Conservation (phyloP, 2,329 filamentous ascomycete species). For the Ophidiomyces ophidiicola region DNA sequence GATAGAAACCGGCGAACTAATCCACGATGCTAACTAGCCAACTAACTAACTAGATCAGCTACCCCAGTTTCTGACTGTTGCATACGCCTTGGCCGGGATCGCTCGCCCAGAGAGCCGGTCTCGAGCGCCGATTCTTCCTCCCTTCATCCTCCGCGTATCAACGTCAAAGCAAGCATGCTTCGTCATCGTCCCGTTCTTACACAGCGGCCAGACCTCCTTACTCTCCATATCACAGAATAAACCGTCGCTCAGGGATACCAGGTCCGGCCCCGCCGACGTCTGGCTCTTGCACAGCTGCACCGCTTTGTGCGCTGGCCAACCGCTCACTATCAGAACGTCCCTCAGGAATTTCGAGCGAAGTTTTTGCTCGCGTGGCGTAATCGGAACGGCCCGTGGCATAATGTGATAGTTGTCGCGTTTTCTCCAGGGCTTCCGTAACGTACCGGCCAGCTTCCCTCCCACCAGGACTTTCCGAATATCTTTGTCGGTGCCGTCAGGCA, state of each 20-base stretch:
- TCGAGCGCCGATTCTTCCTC: constrained; percentile 5
- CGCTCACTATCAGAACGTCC: constrained; percentile 18
- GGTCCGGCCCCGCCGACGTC: constrained; percentile 24
- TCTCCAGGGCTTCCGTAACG: neutral
- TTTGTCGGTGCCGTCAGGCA: constrained; percentile 14
- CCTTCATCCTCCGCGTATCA: neutral
- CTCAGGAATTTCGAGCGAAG: constrained; percentile 12
- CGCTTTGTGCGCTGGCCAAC: constrained; percentile 20
- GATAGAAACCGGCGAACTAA: too few species aligned
- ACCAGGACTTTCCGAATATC: constrained; percentile 13
- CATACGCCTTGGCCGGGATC: constrained; percentile 5
- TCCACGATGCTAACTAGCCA: too few species aligned
- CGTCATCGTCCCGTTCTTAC: constrained; percentile 10
- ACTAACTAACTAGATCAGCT: too few species aligned
- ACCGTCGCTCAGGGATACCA: constrained; percentile 22
- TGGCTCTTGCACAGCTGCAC: constrained; percentile 22
- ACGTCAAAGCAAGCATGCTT: constrained; percentile 7
- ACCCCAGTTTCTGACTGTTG: neutral
- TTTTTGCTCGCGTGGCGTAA: constrained; percentile 12
- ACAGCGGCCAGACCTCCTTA: constrained; percentile 21
- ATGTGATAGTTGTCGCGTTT: neutral
- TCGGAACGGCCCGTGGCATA: constrained; percentile 1
- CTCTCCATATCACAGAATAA: constrained; percentile 26
- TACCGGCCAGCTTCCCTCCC: neutral
- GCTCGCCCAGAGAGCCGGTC: constrained; percentile 5